Evolutionary conservation across 345 rosid species (phyloP).

Genomic region (Pistacia vera): DNA sequence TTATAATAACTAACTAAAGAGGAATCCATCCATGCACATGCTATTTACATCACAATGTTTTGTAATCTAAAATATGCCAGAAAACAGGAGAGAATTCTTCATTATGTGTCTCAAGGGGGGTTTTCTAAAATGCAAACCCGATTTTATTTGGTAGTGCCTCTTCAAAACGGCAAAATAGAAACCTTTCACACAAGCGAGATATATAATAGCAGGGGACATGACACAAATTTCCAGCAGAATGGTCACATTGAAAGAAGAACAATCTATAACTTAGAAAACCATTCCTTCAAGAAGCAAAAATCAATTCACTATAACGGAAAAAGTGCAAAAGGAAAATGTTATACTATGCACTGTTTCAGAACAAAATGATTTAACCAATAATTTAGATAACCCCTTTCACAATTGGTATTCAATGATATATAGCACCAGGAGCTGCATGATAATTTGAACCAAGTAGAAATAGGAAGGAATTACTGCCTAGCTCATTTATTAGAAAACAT

Average conservation of each 20-base stretch:
- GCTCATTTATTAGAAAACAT: background rate
- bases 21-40: constrained; percentile 21
- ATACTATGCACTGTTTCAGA: background rate
- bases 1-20: constrained; percentile 1
- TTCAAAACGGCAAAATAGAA: constrained; percentile 33
- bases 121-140: constrained; percentile 30
- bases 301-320: background rate
- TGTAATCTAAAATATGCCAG: constrained; percentile 20
- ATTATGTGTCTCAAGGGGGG: constrained; percentile 18
- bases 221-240: constrained; percentile 14
- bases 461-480: background rate
- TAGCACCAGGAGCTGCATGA: background rate
- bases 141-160: constrained; percentile 28
- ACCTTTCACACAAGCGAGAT: constrained; percentile 28
- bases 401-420: background rate
- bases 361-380: background rate
- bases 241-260: background rate
- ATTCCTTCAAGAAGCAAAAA: constrained; percentile 1
- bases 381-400: background rate
- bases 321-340: background rate
- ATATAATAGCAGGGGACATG: constrained; percentile 19
- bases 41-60: constrained; percentile 13
- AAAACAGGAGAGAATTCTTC: constrained; percentile 21
- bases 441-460: background rate
- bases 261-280: background rate